Evolutionary conservation across 2,329 filamentous ascomycete species (phyloP).

Genomic region (Falciphora oryzae): DNA sequence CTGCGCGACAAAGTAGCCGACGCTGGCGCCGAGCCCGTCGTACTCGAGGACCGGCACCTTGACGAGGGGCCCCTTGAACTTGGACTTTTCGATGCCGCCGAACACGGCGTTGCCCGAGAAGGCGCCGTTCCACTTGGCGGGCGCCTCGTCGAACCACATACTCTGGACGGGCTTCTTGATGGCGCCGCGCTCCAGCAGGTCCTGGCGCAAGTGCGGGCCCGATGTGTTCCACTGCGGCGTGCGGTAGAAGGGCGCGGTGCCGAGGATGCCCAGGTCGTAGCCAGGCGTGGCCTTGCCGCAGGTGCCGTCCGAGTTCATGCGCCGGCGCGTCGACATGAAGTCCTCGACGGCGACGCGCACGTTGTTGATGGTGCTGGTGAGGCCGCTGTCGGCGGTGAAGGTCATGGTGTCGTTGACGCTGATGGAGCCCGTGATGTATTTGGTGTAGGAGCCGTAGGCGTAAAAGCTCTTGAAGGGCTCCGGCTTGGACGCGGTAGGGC

Average conservation of each 20-base stretch:
- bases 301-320: constrained; percentile 12
- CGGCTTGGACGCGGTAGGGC: constrained; percentile 13
- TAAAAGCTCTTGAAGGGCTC: constrained; percentile 12
- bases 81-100: constrained; percentile 28
- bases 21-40: constrained; percentile 1
- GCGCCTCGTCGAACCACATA: constrained; percentile 29
- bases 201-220: constrained; percentile 25
- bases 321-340: constrained; percentile 17
- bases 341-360: constrained; percentile 23
- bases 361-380: constrained; percentile 14
- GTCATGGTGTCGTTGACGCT: constrained; percentile 20
- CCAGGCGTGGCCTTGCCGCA: constrained; percentile 14
- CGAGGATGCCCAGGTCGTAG: constrained; percentile 27
- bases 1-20: constrained; percentile 19
- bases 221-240: constrained; percentile 13
- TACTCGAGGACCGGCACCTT: constrained; percentile 18
- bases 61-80: constrained; percentile 26
- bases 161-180: constrained; percentile 24
- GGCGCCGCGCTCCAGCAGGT: constrained; percentile 23
- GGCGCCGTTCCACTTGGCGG: constrained; percentile 17
- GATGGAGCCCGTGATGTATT: constrained; percentile 14
- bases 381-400: constrained; percentile 16
- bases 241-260: constrained; percentile 21
- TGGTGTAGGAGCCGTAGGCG: constrained; percentile 17
- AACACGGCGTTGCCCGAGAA: constrained; percentile 26